These are phyloP conservation scores for Garcia nutans DNA, from an alignment of 345 rosid genomes.

Conservation along the genomic window DNA sequence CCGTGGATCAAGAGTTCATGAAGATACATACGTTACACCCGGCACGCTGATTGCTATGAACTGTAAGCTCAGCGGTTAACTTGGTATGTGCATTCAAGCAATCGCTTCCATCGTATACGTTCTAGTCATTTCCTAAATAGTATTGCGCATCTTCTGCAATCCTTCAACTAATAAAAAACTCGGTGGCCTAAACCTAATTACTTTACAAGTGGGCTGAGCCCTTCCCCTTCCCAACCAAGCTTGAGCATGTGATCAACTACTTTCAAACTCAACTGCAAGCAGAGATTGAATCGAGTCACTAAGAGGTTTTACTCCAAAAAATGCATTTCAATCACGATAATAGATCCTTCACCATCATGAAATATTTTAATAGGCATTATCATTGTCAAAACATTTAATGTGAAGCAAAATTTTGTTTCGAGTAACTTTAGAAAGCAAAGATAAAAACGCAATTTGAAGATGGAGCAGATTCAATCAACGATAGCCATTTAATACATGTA, in stretches of 20 bases:
- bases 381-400: background rate
- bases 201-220: constrained; percentile 61
- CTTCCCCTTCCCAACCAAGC: constrained; percentile 98
- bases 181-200: constrained; percentile 30
- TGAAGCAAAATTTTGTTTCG: background rate
- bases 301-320: background rate
- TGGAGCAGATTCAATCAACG: background rate
- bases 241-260: constrained; percentile 93
- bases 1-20: background rate
- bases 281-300: constrained; percentile 1
- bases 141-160: constrained; percentile 6
- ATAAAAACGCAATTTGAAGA: background rate
- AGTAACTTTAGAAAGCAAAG: background rate
- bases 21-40: constrained; percentile 29
- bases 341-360: background rate
- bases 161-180: constrained; percentile 16
- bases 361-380: background rate
- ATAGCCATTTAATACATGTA: background rate
- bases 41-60: constrained; percentile 11
- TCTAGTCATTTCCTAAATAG: constrained; percentile 10
- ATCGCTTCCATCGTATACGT: constrained; percentile 13
- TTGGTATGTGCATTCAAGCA: constrained; percentile 8
- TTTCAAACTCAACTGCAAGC: constrained; percentile 79
- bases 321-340: constrained; percentile 2
- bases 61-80: background rate